Conservation (phyloP, 768 basidiomycete species). For the Boletus fagicola region DNA sequence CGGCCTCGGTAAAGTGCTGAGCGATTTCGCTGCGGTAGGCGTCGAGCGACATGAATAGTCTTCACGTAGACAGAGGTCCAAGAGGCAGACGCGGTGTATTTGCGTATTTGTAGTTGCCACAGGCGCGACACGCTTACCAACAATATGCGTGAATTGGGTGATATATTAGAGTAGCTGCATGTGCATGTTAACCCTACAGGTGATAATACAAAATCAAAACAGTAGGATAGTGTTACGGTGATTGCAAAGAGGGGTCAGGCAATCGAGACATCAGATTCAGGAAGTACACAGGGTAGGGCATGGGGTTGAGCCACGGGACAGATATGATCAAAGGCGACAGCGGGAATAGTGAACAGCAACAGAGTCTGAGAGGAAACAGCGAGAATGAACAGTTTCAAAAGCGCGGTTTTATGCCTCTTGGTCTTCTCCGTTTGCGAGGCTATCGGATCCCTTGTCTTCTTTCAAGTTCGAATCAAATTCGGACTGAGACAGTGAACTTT, state of each 20-base stretch:
- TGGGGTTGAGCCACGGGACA: conserved; percentile 17
- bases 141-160: not conserved
- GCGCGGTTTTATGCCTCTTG: conserved; percentile 16
- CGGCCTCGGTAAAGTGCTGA: conserved; percentile 26
- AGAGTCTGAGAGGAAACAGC: conserved; percentile 3
- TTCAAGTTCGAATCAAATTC: conserved; percentile 19
- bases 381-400: conserved; percentile 1
- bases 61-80: not conserved
- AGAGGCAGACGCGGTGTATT: not conserved
- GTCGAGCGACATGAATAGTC: conserved; percentile 23
- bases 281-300: conserved; percentile 11
- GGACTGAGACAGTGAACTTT: conserved; percentile 43
- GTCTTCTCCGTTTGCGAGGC: conserved; percentile 10
- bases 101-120: conserved; percentile 10
- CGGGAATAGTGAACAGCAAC: conserved; percentile 22
- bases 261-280: conserved; percentile 17
- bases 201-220: conserved; percentile 31
- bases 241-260: conserved; percentile 14
- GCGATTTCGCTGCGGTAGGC: conserved; percentile 21
- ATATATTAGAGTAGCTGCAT: conserved; percentile 22
- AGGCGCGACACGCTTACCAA: conserved; percentile 5
- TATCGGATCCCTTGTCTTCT: conserved; percentile 16
- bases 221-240: conserved; percentile 23
- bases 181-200: conserved; percentile 25
- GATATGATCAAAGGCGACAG: conserved; percentile 25